These are phyloP conservation scores for Sugiyamaella pinicola DNA, from an alignment of 1,139 yeast genomes.

Conservation along the genomic window DNA sequence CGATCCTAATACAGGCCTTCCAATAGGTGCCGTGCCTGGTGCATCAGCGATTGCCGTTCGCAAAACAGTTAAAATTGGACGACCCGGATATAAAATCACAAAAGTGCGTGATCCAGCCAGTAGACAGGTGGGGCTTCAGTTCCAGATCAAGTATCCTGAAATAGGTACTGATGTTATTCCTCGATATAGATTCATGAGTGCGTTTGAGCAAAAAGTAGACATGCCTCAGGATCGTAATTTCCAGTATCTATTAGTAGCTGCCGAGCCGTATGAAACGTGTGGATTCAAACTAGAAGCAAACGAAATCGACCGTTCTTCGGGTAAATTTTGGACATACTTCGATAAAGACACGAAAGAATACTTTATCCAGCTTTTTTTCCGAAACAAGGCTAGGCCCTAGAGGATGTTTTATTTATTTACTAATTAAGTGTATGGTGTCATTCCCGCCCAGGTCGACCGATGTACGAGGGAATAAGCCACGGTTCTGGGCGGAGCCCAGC, in stretches of 20 bases:
- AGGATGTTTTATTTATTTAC: background rate
- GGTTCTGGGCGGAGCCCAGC: background rate
- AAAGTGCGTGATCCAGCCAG: constrained; percentile 67
- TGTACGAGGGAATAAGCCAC: background rate
- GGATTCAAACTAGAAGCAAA: constrained; percentile 68
- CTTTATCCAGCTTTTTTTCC: constrained; percentile 65
- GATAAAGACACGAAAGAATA: constrained; percentile 69
- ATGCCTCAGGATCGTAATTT: constrained; percentile 46
- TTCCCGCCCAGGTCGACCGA: too few relatives aligned
- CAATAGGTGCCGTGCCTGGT: constrained; percentile 40
- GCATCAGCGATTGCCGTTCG: constrained; percentile 32
- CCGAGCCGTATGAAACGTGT: constrained; percentile 81
- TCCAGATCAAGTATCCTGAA: constrained; percentile 59
- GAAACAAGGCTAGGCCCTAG: constrained; percentile 1
- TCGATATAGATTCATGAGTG: constrained; percentile 69
- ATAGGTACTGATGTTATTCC: constrained; percentile 56
- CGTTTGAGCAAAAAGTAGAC: constrained; percentile 63
- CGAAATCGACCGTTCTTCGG: constrained; percentile 53
- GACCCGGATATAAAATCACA: constrained; percentile 66
- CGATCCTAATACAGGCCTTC: constrained; percentile 19
- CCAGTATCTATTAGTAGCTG: constrained; percentile 75
- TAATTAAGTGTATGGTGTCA: too few relatives aligned
- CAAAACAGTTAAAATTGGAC: constrained; percentile 70
- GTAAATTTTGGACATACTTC: constrained; percentile 68
- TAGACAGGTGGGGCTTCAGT: constrained; percentile 60